Percentiles rank a stretch among this genome's conserved stretches.
Evolutionary conservation across 2,329 filamentous ascomycete species (phyloP).

Genomic region (Pseudogymnoascus sp.): DNA sequence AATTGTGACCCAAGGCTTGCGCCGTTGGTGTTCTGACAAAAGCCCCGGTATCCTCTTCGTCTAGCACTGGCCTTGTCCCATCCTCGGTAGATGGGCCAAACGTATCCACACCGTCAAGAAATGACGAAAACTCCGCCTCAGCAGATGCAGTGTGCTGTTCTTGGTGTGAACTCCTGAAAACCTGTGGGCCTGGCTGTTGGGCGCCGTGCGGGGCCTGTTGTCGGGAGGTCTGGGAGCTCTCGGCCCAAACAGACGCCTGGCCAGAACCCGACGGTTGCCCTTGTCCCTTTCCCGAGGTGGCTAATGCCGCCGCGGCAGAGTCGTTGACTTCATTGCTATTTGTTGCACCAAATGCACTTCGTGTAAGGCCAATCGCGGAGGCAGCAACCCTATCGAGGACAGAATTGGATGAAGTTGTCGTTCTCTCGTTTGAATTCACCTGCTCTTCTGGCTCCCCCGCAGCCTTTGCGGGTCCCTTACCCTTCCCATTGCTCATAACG

Average conservation of each 20-base stretch:
- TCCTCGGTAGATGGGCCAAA: constrained; percentile 20
- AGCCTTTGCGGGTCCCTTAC: constrained; percentile 19
- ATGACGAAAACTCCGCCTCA: constrained; percentile 26
- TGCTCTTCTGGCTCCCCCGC: constrained; percentile 13
- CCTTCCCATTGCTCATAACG: constrained; percentile 20
- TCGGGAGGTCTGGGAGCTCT: constrained; percentile 20
- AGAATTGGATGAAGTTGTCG: constrained; percentile 14
- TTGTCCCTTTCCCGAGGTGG: constrained; percentile 22
- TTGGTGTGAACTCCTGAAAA: constrained; percentile 20
- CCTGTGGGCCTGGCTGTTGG: neutral
- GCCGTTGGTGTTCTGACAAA: neutral
- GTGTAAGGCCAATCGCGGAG: constrained; percentile 31
- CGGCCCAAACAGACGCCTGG: constrained; percentile 16
- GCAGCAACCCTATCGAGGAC: constrained; percentile 24
- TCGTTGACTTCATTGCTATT: constrained; percentile 20
- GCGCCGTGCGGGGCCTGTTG: constrained; percentile 3
- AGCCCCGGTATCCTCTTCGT: neutral
- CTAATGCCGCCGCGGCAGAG: constrained; percentile 17
- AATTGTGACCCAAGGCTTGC: neutral
- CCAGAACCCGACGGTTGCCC: constrained; percentile 16
- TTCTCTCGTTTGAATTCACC: constrained; percentile 11
- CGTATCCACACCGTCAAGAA: constrained; percentile 24
- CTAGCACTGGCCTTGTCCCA: constrained; percentile 1
- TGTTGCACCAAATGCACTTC: constrained; percentile 26
- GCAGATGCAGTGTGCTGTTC: constrained; percentile 21